phyloP scores from a whole-genome alignment of 495 filamentous ascomycete species.

The Podospora tetraspora region DNA sequence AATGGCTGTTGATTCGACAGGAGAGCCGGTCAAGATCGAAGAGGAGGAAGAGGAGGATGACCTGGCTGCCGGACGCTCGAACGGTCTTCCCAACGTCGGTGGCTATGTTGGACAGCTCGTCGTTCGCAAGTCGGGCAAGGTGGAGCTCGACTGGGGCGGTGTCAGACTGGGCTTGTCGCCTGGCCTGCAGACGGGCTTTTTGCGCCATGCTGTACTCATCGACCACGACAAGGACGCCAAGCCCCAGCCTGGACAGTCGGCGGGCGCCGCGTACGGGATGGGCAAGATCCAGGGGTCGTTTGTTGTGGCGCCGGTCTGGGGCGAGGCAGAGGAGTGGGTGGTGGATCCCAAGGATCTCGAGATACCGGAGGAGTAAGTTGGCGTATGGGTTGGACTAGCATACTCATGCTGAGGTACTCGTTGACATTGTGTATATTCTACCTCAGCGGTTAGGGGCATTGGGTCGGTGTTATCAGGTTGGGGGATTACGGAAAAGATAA shows the following conservation, averaged over 20 bases:
- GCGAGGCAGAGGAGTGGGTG: conserved; percentile 43
- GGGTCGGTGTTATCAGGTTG: not conserved
- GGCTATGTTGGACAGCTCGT: conserved; percentile 56
- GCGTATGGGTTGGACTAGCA: not conserved
- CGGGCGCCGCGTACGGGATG: conserved; percentile 48
- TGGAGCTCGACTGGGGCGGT: conserved; percentile 58
- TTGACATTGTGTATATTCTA: not conserved
- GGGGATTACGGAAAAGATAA: not conserved
- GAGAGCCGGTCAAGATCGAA: conserved; percentile 22
- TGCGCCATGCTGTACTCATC: conserved; percentile 42
- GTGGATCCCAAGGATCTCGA: conserved; percentile 25
- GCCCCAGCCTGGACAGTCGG: conserved; percentile 21
- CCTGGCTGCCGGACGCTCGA: not conserved
- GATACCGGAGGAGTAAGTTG: conserved; percentile 14
- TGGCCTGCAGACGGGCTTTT: conserved; percentile 40
- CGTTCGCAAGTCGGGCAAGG: conserved; percentile 55
- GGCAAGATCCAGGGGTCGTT: conserved; percentile 56
- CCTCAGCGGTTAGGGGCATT: not conserved
- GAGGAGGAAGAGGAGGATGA: conserved; percentile 19
- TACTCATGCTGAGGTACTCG: not conserved
- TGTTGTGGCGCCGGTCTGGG: conserved; percentile 50
- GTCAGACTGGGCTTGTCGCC: conserved; percentile 41
- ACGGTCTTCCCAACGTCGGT: conserved; percentile 22
- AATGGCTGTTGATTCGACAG: conserved; percentile 33
- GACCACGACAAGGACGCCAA: conserved; percentile 39